Base-by-base conservation (phyloP, 202 grass and related monocot genomes). In the Zoysia matrella region DNA sequence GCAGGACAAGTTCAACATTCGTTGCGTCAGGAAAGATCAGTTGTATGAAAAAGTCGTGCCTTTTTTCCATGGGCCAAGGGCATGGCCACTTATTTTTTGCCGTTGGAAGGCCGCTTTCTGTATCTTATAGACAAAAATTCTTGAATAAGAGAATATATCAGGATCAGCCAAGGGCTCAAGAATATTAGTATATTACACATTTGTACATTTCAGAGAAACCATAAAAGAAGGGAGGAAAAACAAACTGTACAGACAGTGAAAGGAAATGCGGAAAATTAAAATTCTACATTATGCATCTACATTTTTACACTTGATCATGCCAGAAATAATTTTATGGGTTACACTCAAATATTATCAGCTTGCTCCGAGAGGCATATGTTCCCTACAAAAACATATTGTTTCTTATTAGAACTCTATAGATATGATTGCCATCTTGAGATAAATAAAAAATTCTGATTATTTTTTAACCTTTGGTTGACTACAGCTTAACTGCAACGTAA, bases 401-500 rank as follows among this genome's bases (percentile, higher is more conserved):
- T 9, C 16, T 76, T 63, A 30, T 30, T 30, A 76, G 57, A 63
- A 48, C 44, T 9, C 8, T 8, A 39, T 0, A 48, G 6, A 3
- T 30, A 30, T 30, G 22, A 30, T 30, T 30, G 22, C 22, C 22
- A 30, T 6, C 30, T 63, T 8, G n/a, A 63, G 11, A 49, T 49
- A 63, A 18, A 49, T 49, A 30, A 30, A 30, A 30, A 30, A 30
- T 30, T 30, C 22, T 30, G 22, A 30, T 30, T 30, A 0, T 30
- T 30, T 30, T 30, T 30, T 30, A 30, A 30, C 22, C 22, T 30
- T 6, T 46, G 51, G 4, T 4, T 4, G 42, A 57, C 42, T 86
- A 74, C 60, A 87, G 15, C 18, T 87, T 84, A n/a, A 89, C 78
- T 0, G 22, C 22, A 30, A 30, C 22, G 22, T 30, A 30, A 30